Percentiles rank a stretch among this genome's conserved stretches.
These are phyloP conservation scores for Chalaropsis ovoidea DNA, from an alignment of 2,329 filamentous ascomycete genomes.

Conservation along the genomic window DNA sequence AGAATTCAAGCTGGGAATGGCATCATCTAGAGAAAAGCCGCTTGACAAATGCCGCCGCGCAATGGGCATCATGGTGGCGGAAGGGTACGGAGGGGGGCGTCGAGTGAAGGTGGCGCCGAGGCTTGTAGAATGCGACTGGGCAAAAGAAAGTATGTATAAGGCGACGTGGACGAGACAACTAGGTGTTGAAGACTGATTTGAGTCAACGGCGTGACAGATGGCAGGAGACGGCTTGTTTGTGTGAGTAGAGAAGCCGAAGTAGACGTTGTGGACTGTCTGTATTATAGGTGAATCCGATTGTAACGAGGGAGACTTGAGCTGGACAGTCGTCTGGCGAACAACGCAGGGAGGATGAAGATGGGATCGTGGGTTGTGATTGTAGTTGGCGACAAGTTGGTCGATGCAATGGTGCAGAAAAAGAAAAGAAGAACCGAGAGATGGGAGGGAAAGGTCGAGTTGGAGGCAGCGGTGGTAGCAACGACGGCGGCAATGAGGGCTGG, in stretches of 20 bases:
- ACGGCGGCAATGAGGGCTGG: not conserved
- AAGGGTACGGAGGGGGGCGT: not conserved
- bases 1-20: slow-evolving; percentile 11
- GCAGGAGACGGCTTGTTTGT: not conserved
- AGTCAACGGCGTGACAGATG: not conserved
- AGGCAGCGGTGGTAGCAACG: not conserved
- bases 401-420: not conserved
- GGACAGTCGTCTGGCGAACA: slow-evolving; percentile 3
- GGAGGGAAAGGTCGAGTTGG: not conserved
- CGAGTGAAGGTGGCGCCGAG: too few species aligned
- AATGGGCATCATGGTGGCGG: slow-evolving; percentile 15
- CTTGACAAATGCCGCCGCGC: slow-evolving; percentile 12
- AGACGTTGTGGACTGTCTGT: not conserved
- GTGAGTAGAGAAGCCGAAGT: not conserved
- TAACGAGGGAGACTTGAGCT: not conserved
- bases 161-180: not conserved
- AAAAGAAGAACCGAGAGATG: not conserved
- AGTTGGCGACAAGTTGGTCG: not conserved
- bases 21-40: slow-evolving; percentile 17
- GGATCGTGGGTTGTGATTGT: not conserved
- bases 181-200: not conserved
- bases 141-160: too few species aligned
- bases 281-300: not conserved
- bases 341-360: not conserved
- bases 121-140: too few species aligned